phyloP scores from a whole-genome alignment of 1,284 basidiomycete genomes.

The Garcileccinum viscosum region DNA sequence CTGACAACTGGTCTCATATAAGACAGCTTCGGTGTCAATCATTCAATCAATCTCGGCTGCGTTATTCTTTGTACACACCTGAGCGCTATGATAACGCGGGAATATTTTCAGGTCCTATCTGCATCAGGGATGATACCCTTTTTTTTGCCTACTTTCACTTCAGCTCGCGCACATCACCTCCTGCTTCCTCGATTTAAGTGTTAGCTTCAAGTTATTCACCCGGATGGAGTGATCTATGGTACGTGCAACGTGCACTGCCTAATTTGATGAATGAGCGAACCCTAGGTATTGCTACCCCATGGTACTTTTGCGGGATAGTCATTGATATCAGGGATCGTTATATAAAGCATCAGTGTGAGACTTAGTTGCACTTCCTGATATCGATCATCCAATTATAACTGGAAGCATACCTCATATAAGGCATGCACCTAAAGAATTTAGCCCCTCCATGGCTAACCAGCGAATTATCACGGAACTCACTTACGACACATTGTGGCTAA shows the following conservation, averaged over 20 bases:
- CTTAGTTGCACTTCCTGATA: not conserved
- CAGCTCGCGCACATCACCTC: conserved; percentile 1
- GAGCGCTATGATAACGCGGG: not conserved
- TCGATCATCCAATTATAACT: not conserved
- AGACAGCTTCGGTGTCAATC: conserved; percentile 1
- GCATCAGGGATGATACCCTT: not conserved
- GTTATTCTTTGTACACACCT: not conserved
- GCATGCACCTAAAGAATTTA: not conserved
- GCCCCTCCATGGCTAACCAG: not conserved
- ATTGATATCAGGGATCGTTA: not conserved
- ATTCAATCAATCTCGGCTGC: not conserved
- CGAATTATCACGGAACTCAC: not conserved
- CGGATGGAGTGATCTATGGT: not conserved
- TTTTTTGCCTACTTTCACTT: conserved; percentile 8
- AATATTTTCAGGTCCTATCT: not conserved
- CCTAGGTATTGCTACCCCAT: not conserved
- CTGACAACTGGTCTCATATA: conserved; percentile 3
- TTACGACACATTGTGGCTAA: too few species aligned
- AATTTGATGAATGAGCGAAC: not conserved
- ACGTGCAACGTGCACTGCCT: not conserved
- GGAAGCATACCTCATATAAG: not conserved
- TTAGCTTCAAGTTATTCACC: not conserved
- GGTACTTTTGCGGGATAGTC: not conserved
- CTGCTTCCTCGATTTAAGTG: not conserved
- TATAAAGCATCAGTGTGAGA: not conserved